These are phyloP conservation scores for Mucuna pruriens DNA, from an alignment of 306 rosid genomes.

Conservation along the genomic window DNA sequence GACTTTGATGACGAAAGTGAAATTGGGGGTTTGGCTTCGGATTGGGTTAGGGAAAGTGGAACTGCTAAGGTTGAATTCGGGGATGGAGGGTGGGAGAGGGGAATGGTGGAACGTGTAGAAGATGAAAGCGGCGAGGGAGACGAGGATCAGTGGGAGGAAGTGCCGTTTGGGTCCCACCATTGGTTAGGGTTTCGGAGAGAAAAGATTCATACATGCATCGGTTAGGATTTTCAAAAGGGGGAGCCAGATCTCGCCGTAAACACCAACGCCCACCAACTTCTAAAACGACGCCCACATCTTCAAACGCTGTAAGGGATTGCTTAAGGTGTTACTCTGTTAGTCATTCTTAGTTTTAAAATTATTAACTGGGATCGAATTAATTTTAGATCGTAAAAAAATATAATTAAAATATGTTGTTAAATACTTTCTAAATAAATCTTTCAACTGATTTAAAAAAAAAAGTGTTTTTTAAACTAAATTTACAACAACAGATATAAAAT, in stretches of 20 bases:
- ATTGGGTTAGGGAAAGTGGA: conserved; percentile 40
- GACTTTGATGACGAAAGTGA: conserved; percentile 71
- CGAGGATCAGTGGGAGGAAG: conserved; percentile 59
- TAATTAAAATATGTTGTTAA: no score
- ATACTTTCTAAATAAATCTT: no score
- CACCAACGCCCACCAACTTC: no score
- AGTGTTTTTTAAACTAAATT: no score
- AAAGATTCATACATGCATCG: conserved; percentile 13
- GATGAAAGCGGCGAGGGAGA: conserved; percentile 56
- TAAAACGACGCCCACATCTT: no score
- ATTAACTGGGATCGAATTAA: no score
- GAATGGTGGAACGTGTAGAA: conserved; percentile 57
- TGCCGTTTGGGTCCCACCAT: conserved; percentile 76
- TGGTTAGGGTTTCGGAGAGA: conserved; percentile 15
- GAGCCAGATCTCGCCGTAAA: not conserved
- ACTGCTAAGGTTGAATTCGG: conserved; percentile 46
- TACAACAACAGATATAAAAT: no score
- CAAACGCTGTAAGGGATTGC: no score
- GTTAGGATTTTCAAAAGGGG: conserved; percentile 6
- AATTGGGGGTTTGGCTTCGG: conserved; percentile 42
- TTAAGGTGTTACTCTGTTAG: no score
- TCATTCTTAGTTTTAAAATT: no score
- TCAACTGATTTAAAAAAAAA: no score
- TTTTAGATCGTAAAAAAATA: no score
- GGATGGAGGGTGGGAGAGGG: conserved; percentile 54